Evolutionary conservation across 495 filamentous ascomycete species (phyloP), one percentile per base, ranked within the genome.

Genomic region (Opeltia flavorubescens): DNA sequence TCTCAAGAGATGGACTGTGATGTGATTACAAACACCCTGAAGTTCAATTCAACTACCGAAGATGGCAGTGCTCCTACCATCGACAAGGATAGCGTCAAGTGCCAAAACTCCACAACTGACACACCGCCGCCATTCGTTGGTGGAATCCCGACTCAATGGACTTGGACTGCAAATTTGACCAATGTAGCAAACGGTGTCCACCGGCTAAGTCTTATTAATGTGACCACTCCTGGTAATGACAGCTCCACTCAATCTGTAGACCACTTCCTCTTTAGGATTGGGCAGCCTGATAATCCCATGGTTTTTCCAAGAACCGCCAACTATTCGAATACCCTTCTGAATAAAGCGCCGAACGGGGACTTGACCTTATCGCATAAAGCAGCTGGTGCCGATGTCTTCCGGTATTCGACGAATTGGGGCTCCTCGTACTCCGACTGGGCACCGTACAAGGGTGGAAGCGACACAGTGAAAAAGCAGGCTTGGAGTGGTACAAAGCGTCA

Each of bases 111-210:
- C 7, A 31, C 49, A 12, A 33, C 50, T 4, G 31, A 0, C 24
- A 60, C 58, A 9, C 35, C 57, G 5, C 53, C 56, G 0, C 46
- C 50, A 21, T 66, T 59, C 42, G 59, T 67, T 31, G 77, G 75
- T 1, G 66, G 70, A 5, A 65, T 80, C 24, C 68, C 72, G 9
- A 72, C 69, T 5, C 52, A 55, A 6, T 86, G 78, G 74, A 59
- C 54, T 3, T 77, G 72, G 62, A 64, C 52, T 8, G 71, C 69
- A 2, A 76, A 62, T n/a, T 45, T 85, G 44, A 63, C 49, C 8
- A 68, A 76, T 25, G 77, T 84, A 1, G 70, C 70, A 15, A 74
- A 86, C 44, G 81, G 81, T 41, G 62, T 85, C n/a, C 72, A 85
- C 52, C 63, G 66, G 26, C 48, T 83, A 44, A 81, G 77, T 0